These are phyloP conservation scores for Plectosphaerella plurivora DNA, from an alignment of 2,329 filamentous ascomycete species.

Conservation along the genomic window DNA sequence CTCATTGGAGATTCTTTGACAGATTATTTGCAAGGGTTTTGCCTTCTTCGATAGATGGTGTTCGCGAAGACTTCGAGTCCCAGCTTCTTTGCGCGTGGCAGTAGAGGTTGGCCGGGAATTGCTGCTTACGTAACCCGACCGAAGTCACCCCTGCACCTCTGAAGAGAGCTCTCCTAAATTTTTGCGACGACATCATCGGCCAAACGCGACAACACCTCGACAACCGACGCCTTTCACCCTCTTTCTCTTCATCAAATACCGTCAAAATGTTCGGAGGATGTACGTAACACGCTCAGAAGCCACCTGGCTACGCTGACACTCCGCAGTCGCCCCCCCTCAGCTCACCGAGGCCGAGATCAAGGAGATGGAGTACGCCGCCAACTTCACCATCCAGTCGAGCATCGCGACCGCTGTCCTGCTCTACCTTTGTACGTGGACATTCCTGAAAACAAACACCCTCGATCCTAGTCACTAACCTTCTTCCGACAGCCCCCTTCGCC, in stretches of 20 bases:
- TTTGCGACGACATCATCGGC: slow-evolving; percentile 4
- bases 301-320: neutral
- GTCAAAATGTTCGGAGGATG: slow-evolving; percentile 60
- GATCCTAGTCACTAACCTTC: neutral
- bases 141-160: too few relatives aligned
- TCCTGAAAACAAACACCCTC: too few relatives aligned
- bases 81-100: too few relatives aligned
- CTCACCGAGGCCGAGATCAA: slow-evolving; percentile 67
- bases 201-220: neutral
- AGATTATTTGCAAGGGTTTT: too few relatives aligned
- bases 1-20: too few relatives aligned
- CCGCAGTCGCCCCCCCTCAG: slow-evolving; percentile 62
- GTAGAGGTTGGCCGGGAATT: too few relatives aligned
- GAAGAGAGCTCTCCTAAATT: neutral
- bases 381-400: slow-evolving; percentile 63
- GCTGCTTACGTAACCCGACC: too few relatives aligned
- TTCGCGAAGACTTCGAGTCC: too few relatives aligned
- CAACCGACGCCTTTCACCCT: neutral
- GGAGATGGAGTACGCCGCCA: slow-evolving; percentile 63
- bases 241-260: neutral
- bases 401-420: slow-evolving; percentile 62
- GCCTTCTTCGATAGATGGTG: too few relatives aligned
- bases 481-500: slow-evolving; percentile 49
- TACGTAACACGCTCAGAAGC: slow-evolving; percentile 26
- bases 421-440: slow-evolving; percentile 66